A percentile compares a stretch with the other conserved stretches of the same genome.
phyloP scores from a whole-genome alignment of 169 alveolate species.

The Plasmodium relictum region DNA sequence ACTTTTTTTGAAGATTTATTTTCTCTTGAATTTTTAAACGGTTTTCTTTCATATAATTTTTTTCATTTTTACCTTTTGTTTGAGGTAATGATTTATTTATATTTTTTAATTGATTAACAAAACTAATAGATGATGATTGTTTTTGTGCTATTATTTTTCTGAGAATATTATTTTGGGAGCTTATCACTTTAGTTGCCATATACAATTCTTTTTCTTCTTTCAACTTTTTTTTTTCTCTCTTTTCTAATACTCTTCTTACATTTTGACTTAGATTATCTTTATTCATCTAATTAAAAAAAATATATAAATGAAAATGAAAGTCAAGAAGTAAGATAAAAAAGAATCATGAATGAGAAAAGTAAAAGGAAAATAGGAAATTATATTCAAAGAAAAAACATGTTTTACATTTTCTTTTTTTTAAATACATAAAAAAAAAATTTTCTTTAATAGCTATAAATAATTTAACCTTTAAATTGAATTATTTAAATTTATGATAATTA shows the following conservation, averaged over 20 bases:
- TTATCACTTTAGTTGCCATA: constrained; percentile 44
- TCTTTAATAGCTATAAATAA: too few relatives aligned
- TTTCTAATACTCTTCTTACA: constrained; percentile 37
- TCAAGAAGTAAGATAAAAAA: too few relatives aligned
- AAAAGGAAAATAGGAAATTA: too few relatives aligned
- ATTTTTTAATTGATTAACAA: constrained; percentile 40
- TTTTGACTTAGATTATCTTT: constrained; percentile 49
- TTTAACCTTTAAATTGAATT: too few relatives aligned
- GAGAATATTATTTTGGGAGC: constrained; percentile 35
- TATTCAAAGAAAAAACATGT: too few relatives aligned
- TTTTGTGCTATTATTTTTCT: constrained; percentile 62
- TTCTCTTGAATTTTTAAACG: constrained; percentile 27
- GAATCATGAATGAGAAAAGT: too few relatives aligned
- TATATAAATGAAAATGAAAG: neutral
- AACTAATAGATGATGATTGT: constrained; percentile 37
- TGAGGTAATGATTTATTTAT: constrained; percentile 60
- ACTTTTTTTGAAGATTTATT: constrained; percentile 27
- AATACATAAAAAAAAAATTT: too few relatives aligned
- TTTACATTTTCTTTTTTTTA: too few relatives aligned
- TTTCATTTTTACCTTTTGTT: constrained; percentile 25
- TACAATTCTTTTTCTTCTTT: constrained; percentile 55
- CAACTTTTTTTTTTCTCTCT: constrained; percentile 44
- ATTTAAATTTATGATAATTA: too few relatives aligned
- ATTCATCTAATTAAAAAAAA: constrained; percentile 7
- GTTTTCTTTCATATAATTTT: constrained; percentile 73